These are phyloP conservation scores for Phaseolus lunatus DNA, from an alignment of 306 rosid species.

Conservation along the genomic window DNA sequence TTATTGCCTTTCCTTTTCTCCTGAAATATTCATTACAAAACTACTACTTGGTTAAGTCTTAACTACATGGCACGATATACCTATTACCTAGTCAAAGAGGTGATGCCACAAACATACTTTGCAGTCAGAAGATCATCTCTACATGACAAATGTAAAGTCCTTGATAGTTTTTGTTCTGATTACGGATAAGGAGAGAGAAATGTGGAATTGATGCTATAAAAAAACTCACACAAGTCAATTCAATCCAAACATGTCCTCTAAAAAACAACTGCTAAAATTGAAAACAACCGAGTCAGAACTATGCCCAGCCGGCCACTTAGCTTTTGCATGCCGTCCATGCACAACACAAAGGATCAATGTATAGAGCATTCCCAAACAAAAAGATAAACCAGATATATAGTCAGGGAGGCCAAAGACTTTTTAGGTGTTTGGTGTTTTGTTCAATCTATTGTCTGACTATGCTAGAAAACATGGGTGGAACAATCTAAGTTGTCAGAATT, in stretches of 20 bases:
- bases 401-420: neutral
- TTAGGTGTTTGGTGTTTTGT: neutral
- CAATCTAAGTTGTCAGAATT: constrained; percentile 20
- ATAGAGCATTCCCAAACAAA: neutral
- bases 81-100: constrained; percentile 4
- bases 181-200: constrained; percentile 21
- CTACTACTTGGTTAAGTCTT: neutral
- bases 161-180: neutral
- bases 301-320: constrained; percentile 47
- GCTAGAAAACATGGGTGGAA: constrained; percentile 41
- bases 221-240: constrained; percentile 31
- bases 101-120: neutral
- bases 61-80: neutral
- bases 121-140: neutral
- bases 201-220: neutral
- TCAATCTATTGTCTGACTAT: constrained; percentile 1
- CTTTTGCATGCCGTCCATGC: constrained; percentile 51
- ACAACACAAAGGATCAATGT: neutral
- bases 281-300: neutral
- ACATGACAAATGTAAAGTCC: constrained; percentile 45
- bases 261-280: neutral
- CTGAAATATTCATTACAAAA: constrained; percentile 18
- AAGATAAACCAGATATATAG: constrained; percentile 1
- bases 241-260: constrained; percentile 5
- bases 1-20: constrained; percentile 10